A percentile compares a stretch with the other conserved stretches of the same genome.
phyloP scores from a whole-genome alignment of 2,329 filamentous ascomycete genomes.

The Monosporascus sp. region DNA sequence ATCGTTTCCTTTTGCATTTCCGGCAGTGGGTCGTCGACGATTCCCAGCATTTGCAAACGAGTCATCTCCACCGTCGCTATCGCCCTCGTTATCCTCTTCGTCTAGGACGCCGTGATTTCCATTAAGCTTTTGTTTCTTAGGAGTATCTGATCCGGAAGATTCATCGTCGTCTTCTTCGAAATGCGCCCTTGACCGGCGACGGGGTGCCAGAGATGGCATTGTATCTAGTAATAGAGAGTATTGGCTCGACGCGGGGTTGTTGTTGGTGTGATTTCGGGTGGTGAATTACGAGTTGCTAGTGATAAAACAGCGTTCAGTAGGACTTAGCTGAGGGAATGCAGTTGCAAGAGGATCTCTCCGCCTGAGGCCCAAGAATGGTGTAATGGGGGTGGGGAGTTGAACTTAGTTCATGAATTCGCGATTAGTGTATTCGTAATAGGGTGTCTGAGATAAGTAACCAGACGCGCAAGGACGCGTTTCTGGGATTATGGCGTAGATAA shows the following conservation, averaged over 20 bases:
- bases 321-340: too few species aligned
- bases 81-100: conserved; percentile 10
- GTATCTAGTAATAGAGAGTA: neutral
- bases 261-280: too few species aligned
- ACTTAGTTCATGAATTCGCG: neutral
- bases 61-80: neutral
- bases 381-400: neutral
- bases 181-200: conserved; percentile 39
- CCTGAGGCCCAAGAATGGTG: neutral
- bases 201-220: conserved; percentile 24
- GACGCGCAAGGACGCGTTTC: neutral
- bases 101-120: conserved; percentile 4
- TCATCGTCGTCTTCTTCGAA: conserved; percentile 34
- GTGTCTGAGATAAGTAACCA: neutral
- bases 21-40: neutral
- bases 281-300: too few species aligned
- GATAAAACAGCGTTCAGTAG: too few species aligned
- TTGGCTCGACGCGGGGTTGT: neutral
- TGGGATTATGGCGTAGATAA: neutral
- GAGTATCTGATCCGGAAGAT: conserved; percentile 18
- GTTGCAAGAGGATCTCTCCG: neutral
- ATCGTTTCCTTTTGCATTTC: neutral
- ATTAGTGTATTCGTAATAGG: neutral
- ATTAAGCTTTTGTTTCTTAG: conserved; percentile 17
- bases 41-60: neutral